phyloP scores from a whole-genome alignment of 2,329 filamentous ascomycete genomes.

The Penicillium sp. region DNA sequence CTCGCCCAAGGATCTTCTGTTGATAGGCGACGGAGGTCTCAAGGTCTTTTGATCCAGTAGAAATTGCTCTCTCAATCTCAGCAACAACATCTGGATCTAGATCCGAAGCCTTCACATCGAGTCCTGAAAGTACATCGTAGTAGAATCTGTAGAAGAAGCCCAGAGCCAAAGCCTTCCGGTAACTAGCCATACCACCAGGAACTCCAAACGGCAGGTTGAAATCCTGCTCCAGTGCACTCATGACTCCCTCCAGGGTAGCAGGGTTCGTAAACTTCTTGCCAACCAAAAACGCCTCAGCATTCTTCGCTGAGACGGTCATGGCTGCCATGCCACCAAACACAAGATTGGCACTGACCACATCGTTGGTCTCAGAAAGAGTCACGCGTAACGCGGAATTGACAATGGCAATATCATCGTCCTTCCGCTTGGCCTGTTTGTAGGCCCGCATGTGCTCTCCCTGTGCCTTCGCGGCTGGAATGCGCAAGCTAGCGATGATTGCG shows the following conservation, averaged over 20 bases:
- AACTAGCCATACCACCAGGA: conserved; percentile 95
- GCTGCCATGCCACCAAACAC: conserved; percentile 96
- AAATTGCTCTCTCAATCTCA: conserved; percentile 84
- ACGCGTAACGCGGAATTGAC: conserved; percentile 84
- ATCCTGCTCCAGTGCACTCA: conserved; percentile 84
- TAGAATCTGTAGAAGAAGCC: conserved; percentile 98
- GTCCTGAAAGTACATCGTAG: conserved; percentile 71
- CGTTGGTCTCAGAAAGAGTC: conserved; percentile 63
- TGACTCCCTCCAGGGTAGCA: conserved; percentile 80
- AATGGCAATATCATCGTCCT: conserved; percentile 98
- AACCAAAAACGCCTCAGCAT: conserved; percentile 67
- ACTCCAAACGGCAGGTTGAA: conserved; percentile 89
- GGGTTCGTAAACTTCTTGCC: conserved; percentile 79
- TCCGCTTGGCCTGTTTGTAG: conserved; percentile 95
- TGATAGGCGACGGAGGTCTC: conserved; percentile 73
- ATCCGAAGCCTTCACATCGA: conserved; percentile 47
- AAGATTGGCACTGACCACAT: conserved; percentile 71
- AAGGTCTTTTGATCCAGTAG: conserved; percentile 73
- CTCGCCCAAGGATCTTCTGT: conserved; percentile 78
- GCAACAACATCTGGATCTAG: conserved; percentile 71
- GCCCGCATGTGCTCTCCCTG: conserved; percentile 81
- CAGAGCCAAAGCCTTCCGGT: conserved; percentile 83
- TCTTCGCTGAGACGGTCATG: conserved; percentile 81
- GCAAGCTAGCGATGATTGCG: conserved; percentile 79
- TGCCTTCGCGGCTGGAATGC: conserved; percentile 72